Conservation (phyloP, 148 eudicot genomes). For the Fagopyrum esculentum region DNA sequence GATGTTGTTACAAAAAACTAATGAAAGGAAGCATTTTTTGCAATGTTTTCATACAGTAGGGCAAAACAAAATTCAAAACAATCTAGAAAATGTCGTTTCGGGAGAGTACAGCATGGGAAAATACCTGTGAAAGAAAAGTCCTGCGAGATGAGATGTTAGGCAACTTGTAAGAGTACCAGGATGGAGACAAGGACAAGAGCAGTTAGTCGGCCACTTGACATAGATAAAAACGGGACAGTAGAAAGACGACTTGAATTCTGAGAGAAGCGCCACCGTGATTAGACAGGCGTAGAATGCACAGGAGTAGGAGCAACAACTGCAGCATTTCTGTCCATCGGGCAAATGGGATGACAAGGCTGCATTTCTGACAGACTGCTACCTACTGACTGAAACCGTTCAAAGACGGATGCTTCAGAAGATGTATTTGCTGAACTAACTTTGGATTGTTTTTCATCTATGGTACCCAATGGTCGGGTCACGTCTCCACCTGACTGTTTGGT, state of each 20-base stretch:
- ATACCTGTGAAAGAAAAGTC: not conserved
- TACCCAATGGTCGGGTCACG: not conserved
- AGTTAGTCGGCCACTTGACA: not conserved
- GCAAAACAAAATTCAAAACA: not conserved
- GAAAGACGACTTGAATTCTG: not conserved
- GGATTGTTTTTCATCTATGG: not conserved
- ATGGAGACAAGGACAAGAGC: not conserved
- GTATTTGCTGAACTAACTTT: not conserved
- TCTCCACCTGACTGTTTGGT: conserved; percentile 1
- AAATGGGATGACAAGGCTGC: conserved; percentile 8
- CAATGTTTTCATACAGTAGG: not conserved
- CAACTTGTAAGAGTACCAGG: not conserved
- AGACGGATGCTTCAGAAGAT: conserved; percentile 2
- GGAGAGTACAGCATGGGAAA: not conserved
- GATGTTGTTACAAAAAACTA: too few relatives aligned
- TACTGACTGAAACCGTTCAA: not conserved
- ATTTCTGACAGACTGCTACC: not conserved
- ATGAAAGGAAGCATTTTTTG: not conserved
- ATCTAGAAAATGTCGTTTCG: not conserved
- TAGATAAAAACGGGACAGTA: not conserved
- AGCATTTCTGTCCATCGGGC: conserved; percentile 10
- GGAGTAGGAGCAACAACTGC: conserved; percentile 9
- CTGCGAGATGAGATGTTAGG: not conserved
- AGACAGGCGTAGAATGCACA: not conserved
- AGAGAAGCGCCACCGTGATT: conserved; percentile 3